These are phyloP conservation scores for Chlamydomonas eustigma DNA, from an alignment of 139 green algal species.

Conservation along the genomic window DNA sequence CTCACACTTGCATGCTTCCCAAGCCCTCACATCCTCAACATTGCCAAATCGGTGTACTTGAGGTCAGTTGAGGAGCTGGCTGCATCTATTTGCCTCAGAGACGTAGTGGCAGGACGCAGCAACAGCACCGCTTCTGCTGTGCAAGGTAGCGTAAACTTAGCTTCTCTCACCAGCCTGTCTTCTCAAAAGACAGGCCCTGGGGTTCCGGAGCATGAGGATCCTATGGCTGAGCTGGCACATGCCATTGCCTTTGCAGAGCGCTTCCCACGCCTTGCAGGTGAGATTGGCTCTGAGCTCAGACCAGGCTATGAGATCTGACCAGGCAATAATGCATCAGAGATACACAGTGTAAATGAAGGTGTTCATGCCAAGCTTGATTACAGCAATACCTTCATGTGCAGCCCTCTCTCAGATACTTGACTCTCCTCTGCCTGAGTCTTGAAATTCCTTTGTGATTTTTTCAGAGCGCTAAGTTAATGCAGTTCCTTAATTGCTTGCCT, in stretches of 20 bases:
- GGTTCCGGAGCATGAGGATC: not conserved
- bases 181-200: not conserved
- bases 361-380: too few relatives aligned
- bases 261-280: conserved; percentile 51
- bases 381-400: too few relatives aligned
- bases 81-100: conserved; percentile 46
- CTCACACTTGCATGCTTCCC: conserved; percentile 32
- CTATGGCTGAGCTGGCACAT: not conserved
- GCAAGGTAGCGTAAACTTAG: not conserved
- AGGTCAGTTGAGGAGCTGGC: conserved; percentile 42
- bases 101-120: conserved; percentile 39
- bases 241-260: conserved; percentile 45
- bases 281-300: too few relatives aligned
- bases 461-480: too few relatives aligned
- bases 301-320: too few relatives aligned
- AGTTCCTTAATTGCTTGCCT: too few relatives aligned
- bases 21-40: conserved; percentile 17
- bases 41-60: conserved; percentile 9
- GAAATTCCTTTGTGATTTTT: too few relatives aligned
- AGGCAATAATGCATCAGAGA: too few relatives aligned
- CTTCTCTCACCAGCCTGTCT: not conserved
- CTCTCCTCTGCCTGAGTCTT: too few relatives aligned
- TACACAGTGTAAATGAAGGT: too few relatives aligned
- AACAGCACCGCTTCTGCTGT: conserved; percentile 12
- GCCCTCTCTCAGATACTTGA: too few relatives aligned